phyloP scores from a whole-genome alignment of 208 protist species.

The Tetramitus jugosus region DNA sequence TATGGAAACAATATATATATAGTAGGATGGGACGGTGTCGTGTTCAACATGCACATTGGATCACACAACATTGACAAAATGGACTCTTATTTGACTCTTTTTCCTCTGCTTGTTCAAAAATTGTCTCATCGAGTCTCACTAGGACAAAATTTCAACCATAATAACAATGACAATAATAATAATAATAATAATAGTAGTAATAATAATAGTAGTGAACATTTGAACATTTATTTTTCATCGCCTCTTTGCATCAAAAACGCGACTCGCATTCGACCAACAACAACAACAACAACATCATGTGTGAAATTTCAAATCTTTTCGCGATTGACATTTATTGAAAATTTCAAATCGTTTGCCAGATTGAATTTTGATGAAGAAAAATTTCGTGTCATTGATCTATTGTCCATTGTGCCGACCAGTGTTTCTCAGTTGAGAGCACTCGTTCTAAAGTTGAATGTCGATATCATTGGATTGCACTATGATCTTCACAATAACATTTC shows the following conservation, averaged over 20 bases:
- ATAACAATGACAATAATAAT: background rate
- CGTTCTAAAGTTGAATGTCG: background rate
- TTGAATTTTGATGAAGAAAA: background rate
- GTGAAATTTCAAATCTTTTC: background rate
- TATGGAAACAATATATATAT: no score
- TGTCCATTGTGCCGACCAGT: background rate
- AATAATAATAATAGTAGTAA: background rate
- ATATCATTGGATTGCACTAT: background rate
- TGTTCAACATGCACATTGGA: background rate
- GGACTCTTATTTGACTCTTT: background rate
- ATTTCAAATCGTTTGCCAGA: background rate
- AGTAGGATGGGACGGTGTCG: background rate
- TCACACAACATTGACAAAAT: background rate
- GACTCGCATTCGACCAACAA: no score
- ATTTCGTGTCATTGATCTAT: background rate
- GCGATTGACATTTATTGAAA: background rate
- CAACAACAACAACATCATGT: no score
- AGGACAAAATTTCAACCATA: background rate
- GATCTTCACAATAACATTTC: no score
- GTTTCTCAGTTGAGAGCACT: background rate
- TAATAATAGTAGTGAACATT: background rate
- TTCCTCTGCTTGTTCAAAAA: no score
- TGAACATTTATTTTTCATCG: background rate
- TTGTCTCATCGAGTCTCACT: no score
- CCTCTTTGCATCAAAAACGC: background rate